Percentiles rank a stretch among this genome's conserved stretches.
These are phyloP conservation scores for Sclerotinia nivalis DNA, from an alignment of 2,329 filamentous ascomycete genomes.

Conservation along the genomic window DNA sequence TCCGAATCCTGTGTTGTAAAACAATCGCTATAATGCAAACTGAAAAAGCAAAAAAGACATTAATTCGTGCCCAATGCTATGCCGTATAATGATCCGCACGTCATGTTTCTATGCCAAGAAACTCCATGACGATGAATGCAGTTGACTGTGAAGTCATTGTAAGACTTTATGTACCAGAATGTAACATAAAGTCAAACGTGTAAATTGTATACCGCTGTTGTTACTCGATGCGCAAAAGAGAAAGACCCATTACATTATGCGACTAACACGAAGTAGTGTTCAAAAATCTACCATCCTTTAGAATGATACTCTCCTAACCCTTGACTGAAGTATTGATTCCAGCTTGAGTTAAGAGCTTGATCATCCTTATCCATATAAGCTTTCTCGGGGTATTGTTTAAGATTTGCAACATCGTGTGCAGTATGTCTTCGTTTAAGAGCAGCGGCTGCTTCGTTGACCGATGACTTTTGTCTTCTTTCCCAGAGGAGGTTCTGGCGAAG, in stretches of 20 bases:
- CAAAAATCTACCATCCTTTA: slow-evolving; percentile 70
- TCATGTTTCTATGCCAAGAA: slow-evolving; percentile 36
- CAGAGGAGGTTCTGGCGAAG: slow-evolving; percentile 88
- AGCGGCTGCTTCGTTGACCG: slow-evolving; percentile 72
- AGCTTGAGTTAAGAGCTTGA: slow-evolving; percentile 65
- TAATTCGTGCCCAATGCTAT: slow-evolving; percentile 31
- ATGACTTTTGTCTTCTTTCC: slow-evolving; percentile 91
- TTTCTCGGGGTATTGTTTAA: slow-evolving; percentile 77
- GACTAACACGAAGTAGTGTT: slow-evolving; percentile 28
- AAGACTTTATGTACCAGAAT: slow-evolving; percentile 32
- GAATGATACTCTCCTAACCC: slow-evolving; percentile 80
- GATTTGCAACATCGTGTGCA: slow-evolving; percentile 84
- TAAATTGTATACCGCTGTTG: slow-evolving; percentile 28
- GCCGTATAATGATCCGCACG: slow-evolving; percentile 29
- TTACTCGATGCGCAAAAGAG: slow-evolving; percentile 30
- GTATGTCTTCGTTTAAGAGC: slow-evolving; percentile 89
- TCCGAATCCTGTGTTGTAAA: slow-evolving; percentile 15
- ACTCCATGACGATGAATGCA: slow-evolving; percentile 37
- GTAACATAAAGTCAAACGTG: slow-evolving; percentile 35
- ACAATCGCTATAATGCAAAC: slow-evolving; percentile 29
- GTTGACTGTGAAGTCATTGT: slow-evolving; percentile 40
- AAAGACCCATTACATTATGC: slow-evolving; percentile 34
- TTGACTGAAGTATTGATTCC: slow-evolving; percentile 83
- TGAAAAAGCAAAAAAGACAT: slow-evolving; percentile 36
- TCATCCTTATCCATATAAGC: slow-evolving; percentile 58